phyloP scores from a whole-genome alignment of 495 filamentous ascomycete genomes.

The Friedmanniomyces simplex region DNA sequence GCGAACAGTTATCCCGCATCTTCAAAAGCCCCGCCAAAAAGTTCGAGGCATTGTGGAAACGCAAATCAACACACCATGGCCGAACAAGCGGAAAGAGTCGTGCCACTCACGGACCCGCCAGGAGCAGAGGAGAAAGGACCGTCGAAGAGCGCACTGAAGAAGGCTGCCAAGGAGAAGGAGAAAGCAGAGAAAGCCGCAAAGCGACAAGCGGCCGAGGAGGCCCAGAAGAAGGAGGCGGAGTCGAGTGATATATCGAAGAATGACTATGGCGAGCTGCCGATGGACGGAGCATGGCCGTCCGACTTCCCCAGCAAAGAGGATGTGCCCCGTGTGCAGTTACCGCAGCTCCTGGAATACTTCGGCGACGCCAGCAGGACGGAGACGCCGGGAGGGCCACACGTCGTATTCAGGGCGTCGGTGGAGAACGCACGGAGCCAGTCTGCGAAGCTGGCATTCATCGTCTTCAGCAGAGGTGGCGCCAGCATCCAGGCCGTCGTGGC shows the following conservation, averaged over 20 bases:
- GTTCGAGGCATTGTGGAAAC: too few relatives aligned
- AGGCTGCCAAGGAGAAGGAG: slow-evolving; percentile 56
- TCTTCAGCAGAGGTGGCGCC: slow-evolving; percentile 28
- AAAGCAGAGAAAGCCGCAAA: slow-evolving; percentile 29
- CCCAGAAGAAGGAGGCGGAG: slow-evolving; percentile 29
- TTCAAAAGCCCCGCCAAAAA: too few relatives aligned
- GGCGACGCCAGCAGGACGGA: slow-evolving; percentile 18
- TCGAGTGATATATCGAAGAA: slow-evolving; percentile 33
- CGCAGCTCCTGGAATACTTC: slow-evolving; percentile 18
- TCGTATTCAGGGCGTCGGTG: slow-evolving; percentile 31
- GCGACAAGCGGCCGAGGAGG: slow-evolving; percentile 29
- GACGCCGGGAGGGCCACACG: slow-evolving; percentile 13
- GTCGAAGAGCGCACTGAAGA: slow-evolving; percentile 58
- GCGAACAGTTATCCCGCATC: too few relatives aligned
- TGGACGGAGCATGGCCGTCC: slow-evolving; percentile 26
- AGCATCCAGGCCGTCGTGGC: slow-evolving; percentile 38
- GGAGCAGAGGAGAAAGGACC: slow-evolving; percentile 29
- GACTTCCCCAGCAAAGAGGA: slow-evolving; percentile 22
- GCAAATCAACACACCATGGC: neutral
- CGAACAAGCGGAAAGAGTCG: neutral
- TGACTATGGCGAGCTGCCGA: slow-evolving; percentile 35
- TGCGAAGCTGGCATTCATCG: slow-evolving; percentile 37
- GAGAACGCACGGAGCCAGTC: slow-evolving; percentile 35
- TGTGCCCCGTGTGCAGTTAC: slow-evolving; percentile 22
- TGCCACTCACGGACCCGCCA: slow-evolving; percentile 21